Percentiles rank a stretch among this genome's conserved stretches.
Conservation (phyloP, 2,329 filamentous ascomycete genomes). For the Trichoderma koningii region DNA sequence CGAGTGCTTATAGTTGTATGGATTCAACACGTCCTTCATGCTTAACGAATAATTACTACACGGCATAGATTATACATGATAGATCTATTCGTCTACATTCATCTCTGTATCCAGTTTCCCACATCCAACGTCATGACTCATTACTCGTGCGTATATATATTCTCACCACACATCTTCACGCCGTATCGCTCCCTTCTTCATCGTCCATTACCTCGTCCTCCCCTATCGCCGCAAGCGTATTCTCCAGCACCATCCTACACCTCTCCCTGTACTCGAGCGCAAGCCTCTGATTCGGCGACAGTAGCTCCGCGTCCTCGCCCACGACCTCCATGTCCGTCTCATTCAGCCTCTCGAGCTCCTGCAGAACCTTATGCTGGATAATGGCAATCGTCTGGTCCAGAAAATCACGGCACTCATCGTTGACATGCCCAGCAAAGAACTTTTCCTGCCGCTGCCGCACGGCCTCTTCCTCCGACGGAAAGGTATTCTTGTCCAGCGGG, state of each 20-base stretch:
- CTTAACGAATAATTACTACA: constrained; percentile 14
- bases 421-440: constrained; percentile 40
- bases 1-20: not conserved
- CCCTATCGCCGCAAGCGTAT: constrained; percentile 46
- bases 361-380: constrained; percentile 48
- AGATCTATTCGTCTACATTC: too few species aligned
- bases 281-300: constrained; percentile 51
- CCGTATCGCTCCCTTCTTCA: constrained; percentile 3
- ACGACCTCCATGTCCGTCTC: constrained; percentile 50
- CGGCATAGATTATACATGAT: not conserved
- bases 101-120: not conserved
- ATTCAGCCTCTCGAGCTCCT: constrained; percentile 48
- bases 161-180: too few species aligned
- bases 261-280: constrained; percentile 53
- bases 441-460: constrained; percentile 34
- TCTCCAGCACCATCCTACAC: constrained; percentile 52
- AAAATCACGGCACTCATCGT: constrained; percentile 34
- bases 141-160: not conserved
- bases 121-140: not conserved
- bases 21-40: constrained; percentile 4
- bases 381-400: constrained; percentile 44
- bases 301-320: constrained; percentile 42
- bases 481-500: constrained; percentile 28
- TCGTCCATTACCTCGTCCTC: constrained; percentile 36
- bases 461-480: constrained; percentile 34